A percentile compares a stretch with the other conserved stretches of the same genome.
These are phyloP conservation scores for Fulvia fulva DNA, from an alignment of 2,329 filamentous ascomycete genomes.

Conservation along the genomic window DNA sequence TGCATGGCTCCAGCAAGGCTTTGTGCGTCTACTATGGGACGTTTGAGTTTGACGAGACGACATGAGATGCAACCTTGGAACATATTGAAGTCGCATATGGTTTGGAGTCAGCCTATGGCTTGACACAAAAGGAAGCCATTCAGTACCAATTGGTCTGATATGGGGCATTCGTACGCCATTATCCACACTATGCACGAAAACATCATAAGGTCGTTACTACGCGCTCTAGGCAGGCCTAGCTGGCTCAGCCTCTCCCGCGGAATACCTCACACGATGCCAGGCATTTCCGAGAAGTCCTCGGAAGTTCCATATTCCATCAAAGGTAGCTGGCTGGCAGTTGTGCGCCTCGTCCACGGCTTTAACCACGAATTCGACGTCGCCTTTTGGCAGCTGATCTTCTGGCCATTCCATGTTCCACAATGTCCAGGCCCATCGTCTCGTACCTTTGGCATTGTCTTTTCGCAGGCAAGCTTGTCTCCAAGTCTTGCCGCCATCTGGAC, in stretches of 20 bases:
- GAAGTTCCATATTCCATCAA: conserved; percentile 59
- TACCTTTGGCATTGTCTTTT: conserved; percentile 47
- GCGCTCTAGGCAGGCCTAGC: background rate
- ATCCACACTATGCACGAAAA: background rate
- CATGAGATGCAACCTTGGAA: background rate
- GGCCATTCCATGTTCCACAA: conserved; percentile 51
- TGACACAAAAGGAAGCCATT: background rate
- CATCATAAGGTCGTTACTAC: no score
- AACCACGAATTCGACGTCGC: conserved; percentile 48
- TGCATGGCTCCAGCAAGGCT: conserved; percentile 81
- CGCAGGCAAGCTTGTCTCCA: conserved; percentile 63
- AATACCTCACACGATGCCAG: conserved; percentile 55
- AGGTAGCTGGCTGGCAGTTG: conserved; percentile 62
- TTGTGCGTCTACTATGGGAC: conserved; percentile 58
- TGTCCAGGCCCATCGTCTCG: conserved; percentile 61
- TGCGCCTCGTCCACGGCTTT: conserved; percentile 65
- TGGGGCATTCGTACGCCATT: background rate
- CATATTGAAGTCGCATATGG: background rate
- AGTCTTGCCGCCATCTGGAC: conserved; percentile 58
- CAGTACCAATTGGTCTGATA: background rate
- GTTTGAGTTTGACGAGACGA: conserved; percentile 32
- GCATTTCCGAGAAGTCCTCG: conserved; percentile 64
- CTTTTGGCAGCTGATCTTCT: conserved; percentile 44
- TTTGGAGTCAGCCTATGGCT: background rate
- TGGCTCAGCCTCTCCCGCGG: background rate